Base-by-base conservation (phyloP, 768 basidiomycete genomes). In the Trametes gibbosa region DNA sequence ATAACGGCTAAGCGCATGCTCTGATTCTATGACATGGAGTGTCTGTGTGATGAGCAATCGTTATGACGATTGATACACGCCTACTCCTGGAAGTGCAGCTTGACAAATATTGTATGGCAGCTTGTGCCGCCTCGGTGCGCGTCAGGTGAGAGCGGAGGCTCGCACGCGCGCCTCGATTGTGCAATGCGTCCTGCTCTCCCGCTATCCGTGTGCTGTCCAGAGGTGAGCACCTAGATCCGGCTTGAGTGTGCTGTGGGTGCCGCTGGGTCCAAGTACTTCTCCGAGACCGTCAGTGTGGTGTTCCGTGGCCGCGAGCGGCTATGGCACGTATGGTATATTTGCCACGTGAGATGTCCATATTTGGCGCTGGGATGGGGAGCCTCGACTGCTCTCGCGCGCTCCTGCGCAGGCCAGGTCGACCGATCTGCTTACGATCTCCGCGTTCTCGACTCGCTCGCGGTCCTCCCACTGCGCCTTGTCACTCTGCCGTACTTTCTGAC, bases 331-430 rank as follows among this genome's bases (percentile, higher is more conserved):
- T 16, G 59, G 59, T 9, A 54, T 45, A 13, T 39, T 7, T 16
- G 29, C 47, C 48, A 50, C 53, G 59, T 56, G 59, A 46, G 32
- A 37, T n/a, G n/a, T 7, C 41, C 50, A 42, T 29, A 54, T 35
- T 25, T 52, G 48, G 60, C 45, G 50, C 42, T 43, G 49, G 43
- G 29, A 45, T 39, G 50, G 51, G 47, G 39, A 50, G 59, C 56
- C 61, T 58, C 17, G 61, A 46, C 61, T 56, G 61, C 25, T 58
- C 61, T 62, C 61, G 61, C 60, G 60, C 56, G 43, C 61, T 53
- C 59, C 42, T 49, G 27, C 24, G 32, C 43, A 45, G 59, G 43
- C 61, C 50, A 53, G 61, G 56, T 57, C 61, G 56, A 57, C 56
- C 51, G 37, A 59, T 53, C 37, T 46, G 58, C 58, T 50, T 29